phyloP scores from a whole-genome alignment of 169 alveolate genomes.

The Plasmodium vivax region DNA sequence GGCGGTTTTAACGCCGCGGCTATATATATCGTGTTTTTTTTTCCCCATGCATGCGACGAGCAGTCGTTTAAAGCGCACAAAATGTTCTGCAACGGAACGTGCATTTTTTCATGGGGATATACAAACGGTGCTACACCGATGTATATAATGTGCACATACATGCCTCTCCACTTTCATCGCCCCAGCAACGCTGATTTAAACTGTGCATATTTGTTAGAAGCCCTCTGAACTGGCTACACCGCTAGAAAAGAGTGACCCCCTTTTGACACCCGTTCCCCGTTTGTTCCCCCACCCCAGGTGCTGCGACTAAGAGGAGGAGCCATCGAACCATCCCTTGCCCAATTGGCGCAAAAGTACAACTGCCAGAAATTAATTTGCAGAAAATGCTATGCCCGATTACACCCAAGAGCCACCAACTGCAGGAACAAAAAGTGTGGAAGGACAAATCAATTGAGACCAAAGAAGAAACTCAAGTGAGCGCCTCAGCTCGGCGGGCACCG shows the following conservation, averaged over 20 bases:
- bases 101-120: neutral
- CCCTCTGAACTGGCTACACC: neutral
- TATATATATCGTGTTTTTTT: no score
- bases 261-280: neutral
- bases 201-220: neutral
- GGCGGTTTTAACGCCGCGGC: neutral
- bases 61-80: neutral
- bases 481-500: neutral
- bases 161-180: neutral
- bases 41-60: neutral
- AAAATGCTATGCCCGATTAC: constrained; percentile 99
- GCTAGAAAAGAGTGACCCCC: neutral
- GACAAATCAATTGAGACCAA: constrained; percentile 98
- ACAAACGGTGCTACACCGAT: neutral
- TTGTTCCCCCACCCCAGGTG: constrained; percentile 32
- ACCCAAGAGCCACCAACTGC: constrained; percentile 99
- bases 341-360: constrained; percentile 98
- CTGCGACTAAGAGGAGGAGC: constrained; percentile 99
- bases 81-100: neutral
- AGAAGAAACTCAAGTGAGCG: constrained; percentile 97
- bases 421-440: constrained; percentile 99
- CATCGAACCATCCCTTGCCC: constrained; percentile 98
- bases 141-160: neutral
- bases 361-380: constrained; percentile 98
- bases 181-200: neutral